These are phyloP conservation scores for Acanthamoeba royreba DNA, from an alignment of 208 protist species.

Conservation along the genomic window DNA sequence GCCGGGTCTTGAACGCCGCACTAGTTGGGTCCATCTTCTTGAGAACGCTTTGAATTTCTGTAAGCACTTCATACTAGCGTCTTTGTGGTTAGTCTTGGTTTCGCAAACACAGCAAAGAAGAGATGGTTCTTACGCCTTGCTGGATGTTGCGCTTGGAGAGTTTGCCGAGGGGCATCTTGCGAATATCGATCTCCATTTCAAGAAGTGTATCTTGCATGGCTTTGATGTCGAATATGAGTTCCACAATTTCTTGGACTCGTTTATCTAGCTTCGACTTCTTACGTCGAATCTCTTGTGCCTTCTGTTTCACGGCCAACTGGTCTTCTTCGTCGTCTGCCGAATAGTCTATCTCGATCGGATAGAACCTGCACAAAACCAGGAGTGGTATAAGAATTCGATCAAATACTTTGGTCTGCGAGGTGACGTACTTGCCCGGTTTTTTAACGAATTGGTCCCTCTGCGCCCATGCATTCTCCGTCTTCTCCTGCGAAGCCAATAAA, in stretches of 20 bases:
- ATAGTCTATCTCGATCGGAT: not conserved
- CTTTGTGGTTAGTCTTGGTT: too few relatives aligned
- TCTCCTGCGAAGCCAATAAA: too few relatives aligned
- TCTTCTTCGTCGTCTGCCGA: not conserved
- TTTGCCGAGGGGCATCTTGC: constrained; percentile 64
- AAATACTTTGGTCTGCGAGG: not conserved
- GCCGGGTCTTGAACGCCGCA: not conserved
- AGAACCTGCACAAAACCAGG: not conserved
- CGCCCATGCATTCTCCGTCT: constrained; percentile 50
- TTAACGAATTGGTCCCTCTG: constrained; percentile 10
- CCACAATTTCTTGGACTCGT: not conserved
- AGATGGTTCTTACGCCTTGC: not conserved
- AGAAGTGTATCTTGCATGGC: not conserved
- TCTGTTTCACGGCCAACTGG: not conserved
- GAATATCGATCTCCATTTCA: constrained; percentile 57
- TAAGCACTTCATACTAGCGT: not conserved
- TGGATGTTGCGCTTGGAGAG: constrained; percentile 63
- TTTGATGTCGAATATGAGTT: constrained; percentile 41
- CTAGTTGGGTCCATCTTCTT: not conserved
- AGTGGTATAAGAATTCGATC: too few relatives aligned
- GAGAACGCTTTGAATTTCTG: not conserved
- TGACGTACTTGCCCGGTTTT: constrained; percentile 17
- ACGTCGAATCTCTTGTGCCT: not conserved
- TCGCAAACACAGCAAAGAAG: not conserved
- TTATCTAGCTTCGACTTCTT: not conserved